Conservation (phyloP, 768 basidiomycete genomes). For the Boletales sp. region DNA sequence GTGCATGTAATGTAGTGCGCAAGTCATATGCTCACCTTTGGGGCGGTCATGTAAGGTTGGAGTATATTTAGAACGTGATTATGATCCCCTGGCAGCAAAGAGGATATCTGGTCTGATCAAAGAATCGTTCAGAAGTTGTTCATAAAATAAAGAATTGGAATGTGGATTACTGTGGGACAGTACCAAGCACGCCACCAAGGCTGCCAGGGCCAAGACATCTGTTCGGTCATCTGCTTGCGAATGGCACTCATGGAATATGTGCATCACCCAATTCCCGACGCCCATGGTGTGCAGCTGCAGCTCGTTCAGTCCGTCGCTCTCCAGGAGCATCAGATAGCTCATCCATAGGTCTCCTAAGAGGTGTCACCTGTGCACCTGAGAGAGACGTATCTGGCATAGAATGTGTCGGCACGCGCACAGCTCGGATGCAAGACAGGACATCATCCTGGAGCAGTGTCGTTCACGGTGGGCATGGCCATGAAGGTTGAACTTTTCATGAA, state of each 20-base stretch:
- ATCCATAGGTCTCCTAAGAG: constrained; percentile 52
- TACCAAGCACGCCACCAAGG: constrained; percentile 33
- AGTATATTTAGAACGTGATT: constrained; percentile 40
- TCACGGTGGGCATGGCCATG: constrained; percentile 21
- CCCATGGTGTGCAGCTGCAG: constrained; percentile 40
- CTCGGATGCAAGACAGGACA: constrained; percentile 44
- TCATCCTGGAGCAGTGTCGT: constrained; percentile 32
- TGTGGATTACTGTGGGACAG: constrained; percentile 34
- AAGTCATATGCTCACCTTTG: constrained; percentile 26
- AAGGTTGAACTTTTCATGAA: constrained; percentile 47
- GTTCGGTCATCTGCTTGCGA: constrained; percentile 3
- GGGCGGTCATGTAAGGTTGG: constrained; percentile 36
- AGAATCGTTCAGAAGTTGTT: constrained; percentile 23
- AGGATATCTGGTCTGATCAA: constrained; percentile 36
- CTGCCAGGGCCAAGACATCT: constrained; percentile 22
- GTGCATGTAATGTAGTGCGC: not conserved
- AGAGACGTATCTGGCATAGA: constrained; percentile 44
- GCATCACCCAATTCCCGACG: constrained; percentile 32
- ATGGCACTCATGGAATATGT: constrained; percentile 18
- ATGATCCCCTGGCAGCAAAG: constrained; percentile 35
- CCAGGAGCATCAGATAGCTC: constrained; percentile 57
- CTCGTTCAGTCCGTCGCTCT: constrained; percentile 49
- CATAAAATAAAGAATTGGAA: constrained; percentile 22
- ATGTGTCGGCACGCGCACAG: constrained; percentile 45
- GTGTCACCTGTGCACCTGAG: constrained; percentile 22